Evolutionary conservation across 1,284 basidiomycete species (phyloP).

Genomic region (Tausonia pullulans): DNA sequence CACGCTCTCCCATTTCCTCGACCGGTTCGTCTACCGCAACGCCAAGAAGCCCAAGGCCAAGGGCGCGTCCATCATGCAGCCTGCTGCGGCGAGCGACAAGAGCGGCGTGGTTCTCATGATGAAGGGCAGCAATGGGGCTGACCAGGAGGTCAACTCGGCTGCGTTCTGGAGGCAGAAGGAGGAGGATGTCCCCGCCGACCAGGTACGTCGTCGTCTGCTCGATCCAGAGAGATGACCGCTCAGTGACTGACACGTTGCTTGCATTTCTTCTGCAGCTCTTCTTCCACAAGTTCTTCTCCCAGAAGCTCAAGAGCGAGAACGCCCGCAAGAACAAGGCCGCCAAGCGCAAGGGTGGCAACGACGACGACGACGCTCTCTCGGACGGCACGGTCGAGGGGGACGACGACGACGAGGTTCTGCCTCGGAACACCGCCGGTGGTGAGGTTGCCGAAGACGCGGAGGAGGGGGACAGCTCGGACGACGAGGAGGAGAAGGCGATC

Average conservation of each 20-base stretch:
- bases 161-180: conserved; percentile 62
- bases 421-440: not conserved
- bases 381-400: conserved; percentile 22
- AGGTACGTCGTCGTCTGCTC: conserved; percentile 42
- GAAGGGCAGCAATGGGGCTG: conserved; percentile 46
- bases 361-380: conserved; percentile 20
- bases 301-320: conserved; percentile 44
- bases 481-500: conserved; percentile 52
- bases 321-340: conserved; percentile 41
- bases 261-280: conserved; percentile 43
- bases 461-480: conserved; percentile 33
- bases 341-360: conserved; percentile 39
- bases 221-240: not conserved
- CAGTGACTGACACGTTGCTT: not conserved
- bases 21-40: conserved; percentile 86
- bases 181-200: conserved; percentile 75
- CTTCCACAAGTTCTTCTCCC: conserved; percentile 43
- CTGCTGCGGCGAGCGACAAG: conserved; percentile 53
- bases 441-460: conserved; percentile 20
- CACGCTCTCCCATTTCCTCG: conserved; percentile 84
- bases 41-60: conserved; percentile 69
- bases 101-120: conserved; percentile 57
- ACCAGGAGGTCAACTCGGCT: conserved; percentile 59
- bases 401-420: conserved; percentile 23
- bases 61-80: conserved; percentile 89